Percentiles rank a stretch among this genome's conserved stretches.
These are phyloP conservation scores for Artemisia tridentata DNA, from an alignment of 129 eudicot species.

Conservation along the genomic window DNA sequence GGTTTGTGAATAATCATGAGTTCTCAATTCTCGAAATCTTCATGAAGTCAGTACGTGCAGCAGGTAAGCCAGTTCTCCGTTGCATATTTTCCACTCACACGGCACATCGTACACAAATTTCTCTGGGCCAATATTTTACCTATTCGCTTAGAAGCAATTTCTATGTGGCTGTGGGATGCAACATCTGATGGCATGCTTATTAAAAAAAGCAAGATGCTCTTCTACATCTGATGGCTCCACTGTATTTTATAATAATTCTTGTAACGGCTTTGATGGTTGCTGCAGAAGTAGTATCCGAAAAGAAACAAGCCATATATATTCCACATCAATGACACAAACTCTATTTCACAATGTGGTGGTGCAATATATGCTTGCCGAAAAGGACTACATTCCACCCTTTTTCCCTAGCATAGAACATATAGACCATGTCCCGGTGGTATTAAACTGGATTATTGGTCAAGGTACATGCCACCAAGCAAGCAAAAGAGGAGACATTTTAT, in stretches of 20 bases:
- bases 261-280: conserved; percentile 27
- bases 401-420: not conserved
- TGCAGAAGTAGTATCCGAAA: conserved; percentile 13
- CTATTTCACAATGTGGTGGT: not conserved
- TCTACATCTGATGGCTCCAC: not conserved
- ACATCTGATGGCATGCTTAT: not conserved
- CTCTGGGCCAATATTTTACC: not conserved
- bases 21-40: conserved; percentile 16
- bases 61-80: not conserved
- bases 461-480: conserved; percentile 18
- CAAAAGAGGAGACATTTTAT: conserved; percentile 8
- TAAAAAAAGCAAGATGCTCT: conserved; percentile 5
- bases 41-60: not conserved
- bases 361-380: conserved; percentile 22
- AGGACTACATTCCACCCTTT: not conserved
- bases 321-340: not conserved
- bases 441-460: conserved; percentile 33
- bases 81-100: not conserved
- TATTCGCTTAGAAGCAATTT: conserved; percentile 15
- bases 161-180: conserved; percentile 24
- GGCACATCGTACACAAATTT: not conserved
- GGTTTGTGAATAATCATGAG: not conserved
- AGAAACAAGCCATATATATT: not conserved
- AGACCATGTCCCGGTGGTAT: conserved; percentile 9
- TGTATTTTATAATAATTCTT: not conserved